Base-by-base conservation (phyloP, 257 asterid genomes). In the Plantago elongata region DNA sequence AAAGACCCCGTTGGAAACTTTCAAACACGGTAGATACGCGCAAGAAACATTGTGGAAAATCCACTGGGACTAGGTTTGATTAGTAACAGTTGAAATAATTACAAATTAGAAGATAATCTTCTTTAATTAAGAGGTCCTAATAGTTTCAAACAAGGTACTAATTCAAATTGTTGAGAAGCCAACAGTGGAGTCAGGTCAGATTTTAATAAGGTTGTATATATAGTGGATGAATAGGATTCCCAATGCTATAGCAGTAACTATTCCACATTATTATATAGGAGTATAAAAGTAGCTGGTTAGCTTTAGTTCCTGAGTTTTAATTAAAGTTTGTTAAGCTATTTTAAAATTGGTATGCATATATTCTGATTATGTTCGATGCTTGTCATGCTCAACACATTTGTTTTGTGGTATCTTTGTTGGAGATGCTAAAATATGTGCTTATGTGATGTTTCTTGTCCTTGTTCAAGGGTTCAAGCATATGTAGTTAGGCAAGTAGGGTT, bases 111-210 rank as follows among this genome's bases (percentile, higher is more conserved):
- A 60, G 64, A 60, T 60, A 60, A 45, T 60, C 22, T 22, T 22
- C 27, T 22, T 22, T 18, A 60, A 45, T 60, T 60, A 60, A 60
- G 45, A 22, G 27, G 27, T 22, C 27, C 27, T 60, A 60, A 9
- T 11, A 10, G 51, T 7, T 52, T 18, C 57, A 2, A 52, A 34
- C 9, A 16, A 3, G 12, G 12, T 17, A 16, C 6, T 27, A 22
- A 60, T 60, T 60, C 45, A 45, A 60, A 43, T 51, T 45, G 27
- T 44, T 9, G 52, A 60, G 42, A 60, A 60, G 44, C 51, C 54
- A 45, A 22, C 22, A 13, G 51, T 18, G 30, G 12, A 13, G 45
- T 45, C 22, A 45, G 43, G 64, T 45, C 64, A 45, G 54, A 45
- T 45, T 45, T 46, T 27, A 14, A 54, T 22, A 40, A 59, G 11